Evolutionary conservation across 2,329 filamentous ascomycete genomes (phyloP).

Genomic region (Aspergillus carbonarius): DNA sequence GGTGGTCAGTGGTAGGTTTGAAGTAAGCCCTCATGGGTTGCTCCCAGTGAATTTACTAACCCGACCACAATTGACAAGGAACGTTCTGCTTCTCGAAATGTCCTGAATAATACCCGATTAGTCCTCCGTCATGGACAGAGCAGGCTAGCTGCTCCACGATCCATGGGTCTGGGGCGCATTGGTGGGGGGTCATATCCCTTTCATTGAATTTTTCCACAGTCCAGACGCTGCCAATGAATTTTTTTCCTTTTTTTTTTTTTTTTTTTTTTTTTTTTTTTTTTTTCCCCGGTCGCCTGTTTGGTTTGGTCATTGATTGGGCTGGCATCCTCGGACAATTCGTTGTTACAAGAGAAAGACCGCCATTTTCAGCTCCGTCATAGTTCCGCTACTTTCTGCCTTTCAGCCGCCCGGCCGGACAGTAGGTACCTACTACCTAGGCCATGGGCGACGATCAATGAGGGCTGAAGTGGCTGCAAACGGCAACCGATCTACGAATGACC

Average conservation of each 20-base stretch:
- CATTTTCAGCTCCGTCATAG: slow-evolving; percentile 1
- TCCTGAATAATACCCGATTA: neutral
- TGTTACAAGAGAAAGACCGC: neutral
- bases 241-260: neutral
- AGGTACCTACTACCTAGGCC: neutral
- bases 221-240: slow-evolving; percentile 2
- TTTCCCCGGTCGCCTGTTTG: neutral
- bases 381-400: neutral
- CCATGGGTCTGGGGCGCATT: slow-evolving; percentile 15
- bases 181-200: slow-evolving; percentile 13
- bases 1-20: neutral
- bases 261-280: slow-evolving; percentile 4
- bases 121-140: slow-evolving; percentile 3
- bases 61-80: neutral
- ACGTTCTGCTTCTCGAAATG: slow-evolving; percentile 4
- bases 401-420: neutral
- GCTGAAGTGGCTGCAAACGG: slow-evolving; percentile 21
- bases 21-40: neutral
- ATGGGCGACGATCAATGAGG: slow-evolving; percentile 15
- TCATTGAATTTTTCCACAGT: slow-evolving; percentile 4
- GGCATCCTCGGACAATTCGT: neutral
- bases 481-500: slow-evolving; percentile 24
- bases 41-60: too few species aligned
- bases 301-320: neutral
- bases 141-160: slow-evolving; percentile 11